A percentile compares a stretch with the other conserved stretches of the same genome.
phyloP scores from a whole-genome alignment of 2,329 filamentous ascomycete genomes.

The Colletotrichum graminicola region DNA sequence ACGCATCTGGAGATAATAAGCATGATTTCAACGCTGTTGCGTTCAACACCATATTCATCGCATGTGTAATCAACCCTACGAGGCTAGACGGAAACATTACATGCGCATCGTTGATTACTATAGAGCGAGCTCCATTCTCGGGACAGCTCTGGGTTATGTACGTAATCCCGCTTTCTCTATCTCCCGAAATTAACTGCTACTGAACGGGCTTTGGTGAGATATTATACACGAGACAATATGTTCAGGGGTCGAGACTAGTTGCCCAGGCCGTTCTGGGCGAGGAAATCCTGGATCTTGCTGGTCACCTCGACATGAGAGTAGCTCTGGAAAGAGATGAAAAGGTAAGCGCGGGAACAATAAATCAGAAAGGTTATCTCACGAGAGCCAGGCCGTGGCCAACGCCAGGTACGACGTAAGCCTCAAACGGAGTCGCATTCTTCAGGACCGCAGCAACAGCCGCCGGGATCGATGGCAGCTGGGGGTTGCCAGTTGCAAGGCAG shows the following conservation, averaged over 20 bases:
- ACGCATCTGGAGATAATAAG: too few relatives aligned
- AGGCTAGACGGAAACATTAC: not conserved
- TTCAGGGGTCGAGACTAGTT: not conserved
- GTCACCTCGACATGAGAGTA: constrained; percentile 53
- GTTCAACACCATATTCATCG: not conserved
- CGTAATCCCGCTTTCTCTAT: too few relatives aligned
- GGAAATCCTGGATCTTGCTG: constrained; percentile 54
- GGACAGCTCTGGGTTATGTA: not conserved
- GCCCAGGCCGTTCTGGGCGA: constrained; percentile 45
- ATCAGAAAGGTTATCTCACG: constrained; percentile 41
- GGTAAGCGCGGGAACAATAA: not conserved
- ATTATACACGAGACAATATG: not conserved
- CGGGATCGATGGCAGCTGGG: constrained; percentile 57
- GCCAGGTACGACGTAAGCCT: constrained; percentile 65
- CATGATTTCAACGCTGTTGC: not conserved
- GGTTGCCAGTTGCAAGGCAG: constrained; percentile 60
- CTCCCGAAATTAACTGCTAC: too few relatives aligned
- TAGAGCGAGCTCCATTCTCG: not conserved
- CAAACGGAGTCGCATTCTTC: constrained; percentile 60
- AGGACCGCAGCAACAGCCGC: constrained; percentile 57
- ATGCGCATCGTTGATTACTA: not conserved
- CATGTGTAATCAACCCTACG: not conserved
- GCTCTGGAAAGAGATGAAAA: constrained; percentile 28
- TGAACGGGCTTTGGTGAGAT: not conserved
- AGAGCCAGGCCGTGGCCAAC: constrained; percentile 66